Evolutionary conservation across 2,329 filamentous ascomycete species (phyloP).

Genomic region (Hypoxylon sp.): DNA sequence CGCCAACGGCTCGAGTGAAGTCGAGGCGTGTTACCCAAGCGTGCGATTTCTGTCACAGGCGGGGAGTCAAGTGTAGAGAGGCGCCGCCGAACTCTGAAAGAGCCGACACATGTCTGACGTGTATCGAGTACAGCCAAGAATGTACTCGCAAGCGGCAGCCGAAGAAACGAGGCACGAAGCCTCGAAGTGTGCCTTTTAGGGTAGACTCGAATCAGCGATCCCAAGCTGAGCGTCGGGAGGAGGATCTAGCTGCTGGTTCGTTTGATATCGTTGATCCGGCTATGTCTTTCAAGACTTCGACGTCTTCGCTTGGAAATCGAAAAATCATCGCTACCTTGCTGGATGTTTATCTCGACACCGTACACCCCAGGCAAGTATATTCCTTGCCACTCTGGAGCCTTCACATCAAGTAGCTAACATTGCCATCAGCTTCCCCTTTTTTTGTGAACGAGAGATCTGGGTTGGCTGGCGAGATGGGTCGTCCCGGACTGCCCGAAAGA

Average conservation of each 20-base stretch:
- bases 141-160: slow-evolving; percentile 1
- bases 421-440: not conserved
- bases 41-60: slow-evolving; percentile 4
- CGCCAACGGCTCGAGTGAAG: slow-evolving; percentile 1
- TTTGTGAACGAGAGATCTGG: slow-evolving; percentile 3
- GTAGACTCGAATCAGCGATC: not conserved
- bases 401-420: not conserved
- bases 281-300: not conserved
- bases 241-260: not conserved
- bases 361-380: slow-evolving; percentile 1
- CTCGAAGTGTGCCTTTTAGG: not conserved
- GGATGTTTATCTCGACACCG: slow-evolving; percentile 1
- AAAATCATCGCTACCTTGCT: slow-evolving; percentile 5
- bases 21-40: slow-evolving; percentile 2
- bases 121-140: slow-evolving; percentile 4
- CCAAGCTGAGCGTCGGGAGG: not conserved
- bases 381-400: not conserved
- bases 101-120: not conserved
- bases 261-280: not conserved
- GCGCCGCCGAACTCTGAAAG: not conserved
- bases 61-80: not conserved
- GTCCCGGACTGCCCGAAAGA: not conserved
- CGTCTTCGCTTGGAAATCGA: slow-evolving; percentile 1
- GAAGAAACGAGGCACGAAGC: slow-evolving; percentile 2
- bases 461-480: slow-evolving; percentile 5